Base-by-base conservation (phyloP, 2,329 filamentous ascomycete species). In the Ascochyta clinopodiicola region DNA sequence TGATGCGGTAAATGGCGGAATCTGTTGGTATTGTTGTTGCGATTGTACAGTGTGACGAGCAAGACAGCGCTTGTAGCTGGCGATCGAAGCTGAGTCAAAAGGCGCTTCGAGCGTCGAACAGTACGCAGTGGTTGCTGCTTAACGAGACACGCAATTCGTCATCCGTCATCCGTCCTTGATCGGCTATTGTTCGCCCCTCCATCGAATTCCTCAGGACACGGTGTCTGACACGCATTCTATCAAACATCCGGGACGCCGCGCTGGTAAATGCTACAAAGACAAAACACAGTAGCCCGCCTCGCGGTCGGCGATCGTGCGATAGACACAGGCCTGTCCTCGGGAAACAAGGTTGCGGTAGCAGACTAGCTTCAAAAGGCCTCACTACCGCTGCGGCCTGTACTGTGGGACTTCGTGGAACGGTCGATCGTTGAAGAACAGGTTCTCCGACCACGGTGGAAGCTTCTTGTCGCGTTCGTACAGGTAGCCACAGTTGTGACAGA, bases 401-500 rank as follows among this genome's bases (percentile, higher is more conserved):
- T 62, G 56, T 38, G 54, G 62, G 13, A 66, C 56, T 44, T 68
- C 66, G 22, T 71, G 63, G 29, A 61, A 60, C 12, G 69, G 64
- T 27, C 77, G 73, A 53, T 82, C 80, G 52, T 71, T 62, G 34
- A 67, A 69, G 70, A 92, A 91, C 42, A 94, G 80, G 57, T 88
- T 85, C 70, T 87, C 87, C 3, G 86, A 87, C 88, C 88, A 92
- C 25, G 87, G 85, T 8, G 94, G 93, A 0, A 96, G 82, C 62
- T 88, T 88, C 76, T 91, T 89, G 75, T 96, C 91, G 50, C 92
- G 88, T 77, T 97, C 94, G 73, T 90, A 97, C 19, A 94, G 79
- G 65, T 93, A 88, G 52, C 92, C 94, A 74, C 94, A 98, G 74
- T 96, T 97, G 77, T 93, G 90, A 79, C 94, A 98, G 4, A 98